These are phyloP conservation scores for Elongisporangium senticosum DNA, from an alignment of 352 stramenopile species.

Conservation along the genomic window DNA sequence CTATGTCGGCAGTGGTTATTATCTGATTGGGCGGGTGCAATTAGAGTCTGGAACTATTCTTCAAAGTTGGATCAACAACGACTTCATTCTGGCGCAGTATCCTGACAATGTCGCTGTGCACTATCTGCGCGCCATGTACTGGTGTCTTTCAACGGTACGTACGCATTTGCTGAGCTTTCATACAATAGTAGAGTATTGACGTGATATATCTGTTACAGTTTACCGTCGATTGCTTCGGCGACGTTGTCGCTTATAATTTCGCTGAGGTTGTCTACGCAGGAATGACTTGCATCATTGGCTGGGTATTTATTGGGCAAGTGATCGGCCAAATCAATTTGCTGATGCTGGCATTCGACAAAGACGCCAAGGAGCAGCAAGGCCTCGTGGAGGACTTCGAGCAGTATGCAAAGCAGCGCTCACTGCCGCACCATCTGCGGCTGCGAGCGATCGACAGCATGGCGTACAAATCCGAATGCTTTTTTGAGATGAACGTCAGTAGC, in stretches of 20 bases:
- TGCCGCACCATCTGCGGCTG: constrained; percentile 34
- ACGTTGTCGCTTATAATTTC: constrained; percentile 59
- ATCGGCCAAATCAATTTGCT: constrained; percentile 63
- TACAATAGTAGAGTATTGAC: constrained; percentile 3
- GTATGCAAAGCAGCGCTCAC: constrained; percentile 49
- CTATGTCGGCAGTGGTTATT: constrained; percentile 46
- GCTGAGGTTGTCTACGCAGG: constrained; percentile 52
- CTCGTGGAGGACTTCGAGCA: constrained; percentile 62
- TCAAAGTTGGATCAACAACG: constrained; percentile 52
- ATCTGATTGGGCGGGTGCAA: constrained; percentile 35
- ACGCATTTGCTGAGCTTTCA: not conserved
- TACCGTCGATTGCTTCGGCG: constrained; percentile 72
- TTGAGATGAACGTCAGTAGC: constrained; percentile 28
- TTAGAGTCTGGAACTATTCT: constrained; percentile 22
- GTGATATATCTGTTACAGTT: constrained; percentile 25
- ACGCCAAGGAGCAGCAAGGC: constrained; percentile 41
- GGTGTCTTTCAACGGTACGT: constrained; percentile 64
- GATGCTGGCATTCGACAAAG: constrained; percentile 63
- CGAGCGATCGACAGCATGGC: constrained; percentile 42
- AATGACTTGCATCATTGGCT: constrained; percentile 63
- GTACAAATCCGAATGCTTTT: constrained; percentile 46
- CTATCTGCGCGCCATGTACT: constrained; percentile 78
- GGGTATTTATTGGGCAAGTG: constrained; percentile 73
- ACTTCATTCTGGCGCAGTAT: constrained; percentile 47
- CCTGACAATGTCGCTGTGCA: constrained; percentile 41